Base-by-base conservation (phyloP, 352 stramenopile species). In the Thraustochytrium striatum region DNA sequence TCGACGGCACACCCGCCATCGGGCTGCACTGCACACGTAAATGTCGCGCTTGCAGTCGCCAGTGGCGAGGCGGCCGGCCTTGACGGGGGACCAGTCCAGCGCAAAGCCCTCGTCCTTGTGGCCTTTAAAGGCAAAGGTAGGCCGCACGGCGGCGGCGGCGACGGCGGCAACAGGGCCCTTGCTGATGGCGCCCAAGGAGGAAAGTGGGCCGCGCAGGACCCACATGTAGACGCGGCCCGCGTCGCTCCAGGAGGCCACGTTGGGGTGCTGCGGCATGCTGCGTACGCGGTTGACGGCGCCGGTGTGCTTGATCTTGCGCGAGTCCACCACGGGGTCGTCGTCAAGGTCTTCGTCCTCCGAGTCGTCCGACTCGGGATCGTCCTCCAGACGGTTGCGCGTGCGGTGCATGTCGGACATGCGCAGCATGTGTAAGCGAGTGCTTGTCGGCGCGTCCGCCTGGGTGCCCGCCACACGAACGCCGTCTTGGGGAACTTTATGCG, bases 401-500 rank as follows among this genome's bases (percentile, higher is more conserved):
- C 95, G 94, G 86, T 96, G 89, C 69, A 99, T 83, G 75, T 98
- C 94, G 57, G 91, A 95, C 86, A 99, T 92, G 86, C 98, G 97
- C 87, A 99, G 93, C 41, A 99, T 83, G n/a, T 90, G 96, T 57
- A 99, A 88, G 85, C 98, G 92, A 87, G 99, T 99, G 59, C 95
- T 89, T 32, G 95, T 87, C 1, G 87, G 69, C 39, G 90, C 88
- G 73, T 94, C 89, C 0, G 96, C 95, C 84, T 99, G 96, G 28
- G 95, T 98, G 28, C 97, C 97, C 2, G 94, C 90, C 28, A 97
- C 96, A 97, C 90, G 81, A 94, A 97, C 62, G 98, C 87, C 0
- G 90, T 95, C 87, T 98, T 93, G 9, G 96, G 96, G 83, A 98
- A 99, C 21, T 90, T 81, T 57, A 86, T 89, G 52, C 97, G 90